Conservation (phyloP, 305 asterid species). For the Solanum hybrid region DNA sequence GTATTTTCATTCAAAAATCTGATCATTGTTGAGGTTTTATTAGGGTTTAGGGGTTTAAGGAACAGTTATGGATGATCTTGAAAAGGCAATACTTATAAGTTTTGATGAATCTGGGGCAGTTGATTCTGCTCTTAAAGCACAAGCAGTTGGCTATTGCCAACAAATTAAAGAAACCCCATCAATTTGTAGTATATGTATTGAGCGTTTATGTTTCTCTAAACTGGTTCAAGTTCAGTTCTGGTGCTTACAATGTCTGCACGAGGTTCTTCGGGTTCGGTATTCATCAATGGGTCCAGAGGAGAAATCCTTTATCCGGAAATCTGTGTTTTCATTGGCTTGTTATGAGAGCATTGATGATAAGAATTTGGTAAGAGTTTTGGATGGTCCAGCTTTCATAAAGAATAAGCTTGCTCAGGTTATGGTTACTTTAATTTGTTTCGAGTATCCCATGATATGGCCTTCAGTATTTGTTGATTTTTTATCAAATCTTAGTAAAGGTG, state of each 20-base stretch:
- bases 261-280: slow-evolving; percentile 47
- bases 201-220: slow-evolving; percentile 51
- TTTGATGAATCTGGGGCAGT: slow-evolving; percentile 78
- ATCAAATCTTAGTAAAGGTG: slow-evolving; percentile 57
- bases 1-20: not conserved
- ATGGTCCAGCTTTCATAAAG: slow-evolving; percentile 67
- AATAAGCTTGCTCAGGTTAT: slow-evolving; percentile 93
- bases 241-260: slow-evolving; percentile 86
- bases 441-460: slow-evolving; percentile 76
- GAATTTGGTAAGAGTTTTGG: slow-evolving; percentile 44
- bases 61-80: slow-evolving; percentile 79
- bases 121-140: slow-evolving; percentile 51
- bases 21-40: not conserved
- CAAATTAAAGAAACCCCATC: slow-evolving; percentile 67
- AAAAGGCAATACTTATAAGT: slow-evolving; percentile 76
- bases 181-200: slow-evolving; percentile 68
- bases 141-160: slow-evolving; percentile 58
- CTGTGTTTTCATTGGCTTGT: slow-evolving; percentile 66
- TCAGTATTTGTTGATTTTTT: slow-evolving; percentile 77
- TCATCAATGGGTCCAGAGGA: slow-evolving; percentile 56
- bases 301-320: slow-evolving; percentile 58
- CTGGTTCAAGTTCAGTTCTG: slow-evolving; percentile 84
- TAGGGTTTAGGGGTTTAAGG: slow-evolving; percentile 32
- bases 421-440: slow-evolving; percentile 63
- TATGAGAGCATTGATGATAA: slow-evolving; percentile 40